A percentile compares a stretch with the other conserved stretches of the same genome.
These are phyloP conservation scores for Dioscorea dumetorum DNA, from an alignment of 106 monocot species.

Conservation along the genomic window DNA sequence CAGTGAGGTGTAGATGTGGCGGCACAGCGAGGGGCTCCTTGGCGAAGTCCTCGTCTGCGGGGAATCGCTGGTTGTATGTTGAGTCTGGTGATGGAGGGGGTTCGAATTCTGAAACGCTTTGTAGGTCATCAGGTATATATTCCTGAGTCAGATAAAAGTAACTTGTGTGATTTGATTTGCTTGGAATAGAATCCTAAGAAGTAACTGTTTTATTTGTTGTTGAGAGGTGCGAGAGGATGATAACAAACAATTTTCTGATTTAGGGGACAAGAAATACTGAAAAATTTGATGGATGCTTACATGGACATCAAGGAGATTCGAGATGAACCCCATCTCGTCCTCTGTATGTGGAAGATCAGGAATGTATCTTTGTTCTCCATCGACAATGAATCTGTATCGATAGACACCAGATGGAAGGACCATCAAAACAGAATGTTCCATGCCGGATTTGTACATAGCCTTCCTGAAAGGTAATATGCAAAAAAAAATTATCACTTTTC, in stretches of 20 bases:
- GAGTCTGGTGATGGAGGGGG: slow-evolving; percentile 53
- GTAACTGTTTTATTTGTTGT: too few relatives aligned
- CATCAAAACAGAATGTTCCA: slow-evolving; percentile 70
- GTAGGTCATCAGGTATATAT: slow-evolving; percentile 54
- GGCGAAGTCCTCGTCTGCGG: slow-evolving; percentile 55
- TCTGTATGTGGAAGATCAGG: slow-evolving; percentile 58
- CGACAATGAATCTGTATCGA: slow-evolving; percentile 73
- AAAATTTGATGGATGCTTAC: slow-evolving; percentile 29
- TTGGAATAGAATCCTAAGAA: too few relatives aligned
- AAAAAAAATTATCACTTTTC: too few relatives aligned
- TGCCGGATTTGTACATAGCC: slow-evolving; percentile 63
- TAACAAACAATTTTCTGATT: too few relatives aligned
- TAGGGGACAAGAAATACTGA: too few relatives aligned
- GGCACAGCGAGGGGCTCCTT: slow-evolving; percentile 70
- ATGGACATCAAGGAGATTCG: slow-evolving; percentile 72
- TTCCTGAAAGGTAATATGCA: slow-evolving; percentile 37
- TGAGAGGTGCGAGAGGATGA: too few relatives aligned
- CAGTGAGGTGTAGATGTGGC: slow-evolving; percentile 49
- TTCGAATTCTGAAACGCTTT: slow-evolving; percentile 54
- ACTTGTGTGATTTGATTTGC: too few relatives aligned
- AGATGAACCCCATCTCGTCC: slow-evolving; percentile 43
- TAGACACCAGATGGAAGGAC: slow-evolving; percentile 77
- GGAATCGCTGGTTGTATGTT: slow-evolving; percentile 40
- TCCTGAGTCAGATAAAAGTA: slow-evolving; percentile 20
- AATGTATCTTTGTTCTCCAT: slow-evolving; percentile 60